Evolutionary conservation across 2,329 filamentous ascomycete species (phyloP).

Genomic region (Nannizziopsis barbatae): DNA sequence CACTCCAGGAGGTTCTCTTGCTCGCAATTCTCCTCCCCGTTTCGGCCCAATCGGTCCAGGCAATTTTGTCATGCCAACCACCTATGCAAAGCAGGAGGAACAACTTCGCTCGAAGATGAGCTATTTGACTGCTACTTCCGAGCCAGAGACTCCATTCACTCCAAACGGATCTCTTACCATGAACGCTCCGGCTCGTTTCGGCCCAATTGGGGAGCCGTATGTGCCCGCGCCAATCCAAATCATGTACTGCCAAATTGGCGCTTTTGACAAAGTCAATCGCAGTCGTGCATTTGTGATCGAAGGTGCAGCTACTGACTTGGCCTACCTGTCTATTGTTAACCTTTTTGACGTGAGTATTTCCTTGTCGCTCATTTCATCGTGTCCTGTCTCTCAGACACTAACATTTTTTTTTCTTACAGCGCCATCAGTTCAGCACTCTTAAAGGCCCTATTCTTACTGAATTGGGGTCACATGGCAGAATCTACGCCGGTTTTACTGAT

Average conservation of each 20-base stretch:
- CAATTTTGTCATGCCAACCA: slow-evolving; percentile 11
- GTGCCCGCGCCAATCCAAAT: slow-evolving; percentile 11
- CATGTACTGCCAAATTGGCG: slow-evolving; percentile 14
- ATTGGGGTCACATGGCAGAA: slow-evolving; percentile 30
- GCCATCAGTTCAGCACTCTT: slow-evolving; percentile 29
- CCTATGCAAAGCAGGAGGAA: slow-evolving; percentile 9
- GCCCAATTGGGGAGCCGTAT: slow-evolving; percentile 19
- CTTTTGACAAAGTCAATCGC: slow-evolving; percentile 22
- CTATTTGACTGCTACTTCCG: slow-evolving; percentile 19
- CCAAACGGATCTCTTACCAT: slow-evolving; percentile 12
- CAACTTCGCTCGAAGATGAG: slow-evolving; percentile 13
- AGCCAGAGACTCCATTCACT: slow-evolving; percentile 15
- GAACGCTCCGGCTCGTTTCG: slow-evolving; percentile 16
- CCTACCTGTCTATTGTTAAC: slow-evolving; percentile 27
- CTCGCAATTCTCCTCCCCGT: slow-evolving; percentile 14
- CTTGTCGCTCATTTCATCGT: not conserved
- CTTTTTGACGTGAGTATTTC: slow-evolving; percentile 31
- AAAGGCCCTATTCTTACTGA: slow-evolving; percentile 30
- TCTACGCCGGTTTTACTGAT: slow-evolving; percentile 49
- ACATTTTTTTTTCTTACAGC: slow-evolving; percentile 18
- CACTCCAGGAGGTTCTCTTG: slow-evolving; percentile 10
- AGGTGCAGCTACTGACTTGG: slow-evolving; percentile 23
- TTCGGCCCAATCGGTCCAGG: slow-evolving; percentile 20
- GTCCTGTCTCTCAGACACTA: slow-evolving; percentile 8
- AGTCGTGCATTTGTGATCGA: slow-evolving; percentile 26